Evolutionary conservation across 1,284 basidiomycete genomes (phyloP).

Genomic region (Athelia psychrophila): DNA sequence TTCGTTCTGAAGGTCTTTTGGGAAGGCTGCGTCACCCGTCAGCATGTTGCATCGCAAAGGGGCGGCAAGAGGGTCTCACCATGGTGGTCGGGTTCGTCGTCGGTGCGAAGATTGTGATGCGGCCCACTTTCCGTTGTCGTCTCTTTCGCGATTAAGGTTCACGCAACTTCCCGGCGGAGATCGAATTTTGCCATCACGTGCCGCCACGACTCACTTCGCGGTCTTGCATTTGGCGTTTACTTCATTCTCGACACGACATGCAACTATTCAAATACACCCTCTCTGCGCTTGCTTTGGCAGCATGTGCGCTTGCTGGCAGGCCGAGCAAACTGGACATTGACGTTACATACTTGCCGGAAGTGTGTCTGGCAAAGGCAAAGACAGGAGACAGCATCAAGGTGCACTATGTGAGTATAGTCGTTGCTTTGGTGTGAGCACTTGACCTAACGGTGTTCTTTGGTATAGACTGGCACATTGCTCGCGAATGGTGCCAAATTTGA

Average conservation of each 20-base stretch:
- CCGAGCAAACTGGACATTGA: constrained; percentile 38
- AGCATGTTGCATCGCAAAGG: neutral
- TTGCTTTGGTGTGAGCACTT: neutral
- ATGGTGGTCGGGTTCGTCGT: too few species aligned
- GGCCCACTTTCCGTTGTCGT: too few species aligned
- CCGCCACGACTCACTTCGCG: too few species aligned
- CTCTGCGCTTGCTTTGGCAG: constrained; percentile 36
- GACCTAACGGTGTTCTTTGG: neutral
- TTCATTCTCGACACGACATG: constrained; percentile 31
- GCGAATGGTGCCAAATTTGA: constrained; percentile 80
- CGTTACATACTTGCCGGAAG: constrained; percentile 54
- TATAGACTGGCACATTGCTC: constrained; percentile 71
- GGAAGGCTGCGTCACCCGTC: constrained; percentile 69
- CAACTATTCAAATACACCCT: constrained; percentile 42
- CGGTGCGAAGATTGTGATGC: too few species aligned
- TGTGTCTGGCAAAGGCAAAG: constrained; percentile 56
- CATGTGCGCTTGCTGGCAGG: constrained; percentile 24
- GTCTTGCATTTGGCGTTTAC: too few species aligned
- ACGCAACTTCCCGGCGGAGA: too few species aligned
- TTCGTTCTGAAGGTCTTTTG: constrained; percentile 98
- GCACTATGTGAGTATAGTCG: constrained; percentile 63
- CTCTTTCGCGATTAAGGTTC: too few species aligned
- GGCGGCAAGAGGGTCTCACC: too few species aligned
- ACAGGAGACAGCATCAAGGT: constrained; percentile 71
- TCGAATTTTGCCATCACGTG: too few species aligned